A percentile compares a stretch with the other conserved stretches of the same genome.
phyloP scores from a whole-genome alignment of 441 rosid genomes.

The Raphanus hybrid region DNA sequence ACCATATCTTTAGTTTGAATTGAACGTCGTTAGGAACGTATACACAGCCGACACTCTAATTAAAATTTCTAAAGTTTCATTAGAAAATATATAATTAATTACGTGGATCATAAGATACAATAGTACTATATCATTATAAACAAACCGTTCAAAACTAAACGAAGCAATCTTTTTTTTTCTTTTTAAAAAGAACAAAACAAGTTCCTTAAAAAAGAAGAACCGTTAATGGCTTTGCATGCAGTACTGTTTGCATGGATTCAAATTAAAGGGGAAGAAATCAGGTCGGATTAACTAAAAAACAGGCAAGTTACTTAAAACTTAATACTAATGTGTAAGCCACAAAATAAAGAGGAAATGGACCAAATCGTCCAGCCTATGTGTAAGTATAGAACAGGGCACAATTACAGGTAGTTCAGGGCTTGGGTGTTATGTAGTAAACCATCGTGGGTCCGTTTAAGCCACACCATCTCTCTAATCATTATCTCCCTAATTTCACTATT shows the following conservation, averaged over 20 bases:
- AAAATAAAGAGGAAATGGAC: conserved; percentile 12
- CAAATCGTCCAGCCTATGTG: conserved; percentile 3
- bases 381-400: conserved; percentile 38
- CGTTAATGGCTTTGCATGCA: conserved; percentile 11
- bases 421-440: conserved; percentile 38
- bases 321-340: conserved; percentile 10
- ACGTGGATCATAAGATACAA: not conserved
- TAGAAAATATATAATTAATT: not conserved
- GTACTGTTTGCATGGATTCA: not conserved
- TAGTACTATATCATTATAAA: not conserved
- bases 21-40: conserved; percentile 19
- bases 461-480: conserved; percentile 33
- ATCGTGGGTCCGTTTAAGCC: conserved; percentile 21
- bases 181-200: not conserved
- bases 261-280: not conserved
- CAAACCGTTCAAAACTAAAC: conserved; percentile 16
- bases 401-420: conserved; percentile 43
- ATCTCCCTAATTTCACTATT: conserved; percentile 15
- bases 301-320: not conserved
- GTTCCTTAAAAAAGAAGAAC: not conserved
- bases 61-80: not conserved
- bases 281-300: not conserved
- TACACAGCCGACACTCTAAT: conserved; percentile 30
- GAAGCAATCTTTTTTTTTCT: not conserved
- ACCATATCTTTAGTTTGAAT: not conserved